These are phyloP conservation scores for Coelastrella sp. DNA, from an alignment of 139 green algal species.

Conservation along the genomic window DNA sequence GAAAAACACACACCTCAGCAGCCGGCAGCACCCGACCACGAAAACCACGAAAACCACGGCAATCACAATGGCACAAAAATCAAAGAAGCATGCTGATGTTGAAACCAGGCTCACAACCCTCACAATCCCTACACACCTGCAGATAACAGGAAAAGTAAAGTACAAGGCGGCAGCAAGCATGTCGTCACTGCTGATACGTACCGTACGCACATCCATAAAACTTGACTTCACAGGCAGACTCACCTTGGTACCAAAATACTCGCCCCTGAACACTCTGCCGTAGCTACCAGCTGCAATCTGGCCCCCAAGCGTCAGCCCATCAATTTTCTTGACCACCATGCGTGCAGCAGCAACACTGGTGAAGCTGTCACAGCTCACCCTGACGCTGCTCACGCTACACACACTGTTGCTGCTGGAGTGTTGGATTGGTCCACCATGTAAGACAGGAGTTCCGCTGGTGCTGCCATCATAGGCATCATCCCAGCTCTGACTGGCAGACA, in stretches of 20 bases:
- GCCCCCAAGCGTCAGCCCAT: slow-evolving; percentile 6
- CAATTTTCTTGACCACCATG: slow-evolving; percentile 21
- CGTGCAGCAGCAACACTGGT: not conserved
- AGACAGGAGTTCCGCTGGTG: not conserved
- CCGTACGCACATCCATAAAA: not conserved
- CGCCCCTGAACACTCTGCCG: slow-evolving; percentile 9
- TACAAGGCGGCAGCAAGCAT: too few relatives aligned
- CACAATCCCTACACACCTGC: too few relatives aligned
- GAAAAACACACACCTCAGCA: too few relatives aligned
- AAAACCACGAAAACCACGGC: not conserved
- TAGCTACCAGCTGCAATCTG: slow-evolving; percentile 31
- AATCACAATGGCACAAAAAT: too few relatives aligned
- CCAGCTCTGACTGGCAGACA: not conserved
- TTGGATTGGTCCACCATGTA: not conserved
- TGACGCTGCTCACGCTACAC: not conserved
- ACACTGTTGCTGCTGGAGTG: not conserved
- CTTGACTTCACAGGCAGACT: not conserved
- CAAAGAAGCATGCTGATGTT: too few relatives aligned
- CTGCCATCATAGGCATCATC: not conserved
- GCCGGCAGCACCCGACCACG: not conserved
- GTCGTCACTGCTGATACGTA: not conserved
- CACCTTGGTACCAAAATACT: slow-evolving; percentile 35
- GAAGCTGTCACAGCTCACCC: not conserved
- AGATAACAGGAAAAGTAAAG: too few relatives aligned
- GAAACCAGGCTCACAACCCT: too few relatives aligned